Evolutionary conservation across 257 asterid genomes (phyloP).

Genomic region (Cynanchum wilfordii): DNA sequence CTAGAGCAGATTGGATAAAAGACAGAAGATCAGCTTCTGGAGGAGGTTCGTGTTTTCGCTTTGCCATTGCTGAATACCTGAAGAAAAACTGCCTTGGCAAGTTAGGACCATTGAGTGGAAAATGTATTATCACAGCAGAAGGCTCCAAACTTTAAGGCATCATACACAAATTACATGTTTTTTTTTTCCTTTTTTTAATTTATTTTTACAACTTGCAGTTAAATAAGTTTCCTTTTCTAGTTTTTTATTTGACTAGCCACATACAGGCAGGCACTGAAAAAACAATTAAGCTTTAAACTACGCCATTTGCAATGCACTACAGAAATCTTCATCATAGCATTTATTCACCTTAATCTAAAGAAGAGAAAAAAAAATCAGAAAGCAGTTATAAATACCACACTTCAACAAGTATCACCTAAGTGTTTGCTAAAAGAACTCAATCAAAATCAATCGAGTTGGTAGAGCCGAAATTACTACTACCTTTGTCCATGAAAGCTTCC

Average conservation of each 20-base stretch:
- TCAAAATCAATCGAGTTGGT: constrained; percentile 1
- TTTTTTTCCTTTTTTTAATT: too few relatives aligned
- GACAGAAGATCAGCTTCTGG: constrained; percentile 38
- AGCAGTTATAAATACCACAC: neutral
- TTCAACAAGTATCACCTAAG: neutral
- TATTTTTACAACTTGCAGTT: neutral
- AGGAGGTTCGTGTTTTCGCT: constrained; percentile 22
- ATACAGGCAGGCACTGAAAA: neutral
- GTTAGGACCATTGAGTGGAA: constrained; percentile 27
- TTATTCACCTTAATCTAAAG: neutral
- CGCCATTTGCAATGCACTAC: neutral
- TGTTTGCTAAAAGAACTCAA: neutral
- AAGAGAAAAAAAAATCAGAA: neutral
- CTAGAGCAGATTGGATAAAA: constrained; percentile 47
- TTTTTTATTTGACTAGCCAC: neutral
- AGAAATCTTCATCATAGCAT: neutral
- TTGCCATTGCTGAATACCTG: constrained; percentile 66
- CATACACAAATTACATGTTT: constrained; percentile 1
- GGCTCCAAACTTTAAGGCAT: constrained; percentile 18
- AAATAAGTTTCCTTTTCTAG: neutral
- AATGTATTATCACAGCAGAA: constrained; percentile 8
- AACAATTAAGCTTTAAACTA: neutral
- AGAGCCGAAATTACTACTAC: constrained; percentile 24
- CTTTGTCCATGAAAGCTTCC: constrained; percentile 33
- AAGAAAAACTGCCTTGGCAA: constrained; percentile 51